phyloP scores from a whole-genome alignment of 352 stramenopile species.

The Aphanomyces invadans region DNA sequence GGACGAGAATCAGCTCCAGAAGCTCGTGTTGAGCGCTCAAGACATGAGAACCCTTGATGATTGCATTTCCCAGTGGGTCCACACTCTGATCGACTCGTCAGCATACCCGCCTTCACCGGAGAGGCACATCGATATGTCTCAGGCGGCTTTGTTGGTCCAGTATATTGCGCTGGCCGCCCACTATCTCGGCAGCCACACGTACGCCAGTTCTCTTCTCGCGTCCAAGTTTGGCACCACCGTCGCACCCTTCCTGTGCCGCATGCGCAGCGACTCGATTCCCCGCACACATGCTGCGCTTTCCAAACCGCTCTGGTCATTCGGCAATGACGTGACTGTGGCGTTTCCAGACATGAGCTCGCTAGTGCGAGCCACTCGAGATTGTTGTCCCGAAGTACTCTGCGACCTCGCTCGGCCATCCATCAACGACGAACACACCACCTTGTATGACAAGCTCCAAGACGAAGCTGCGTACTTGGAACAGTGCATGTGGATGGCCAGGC shows the following conservation, averaged over 20 bases:
- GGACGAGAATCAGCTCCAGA: neutral
- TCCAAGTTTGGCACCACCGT: neutral
- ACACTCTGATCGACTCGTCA: neutral
- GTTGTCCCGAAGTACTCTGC: neutral
- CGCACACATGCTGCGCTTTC: neutral
- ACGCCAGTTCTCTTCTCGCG: neutral
- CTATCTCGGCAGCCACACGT: conserved; percentile 13
- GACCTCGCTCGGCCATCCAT: neutral
- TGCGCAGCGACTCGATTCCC: neutral
- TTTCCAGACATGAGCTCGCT: neutral
- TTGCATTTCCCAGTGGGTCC: neutral
- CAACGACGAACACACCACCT: neutral
- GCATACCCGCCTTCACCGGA: neutral
- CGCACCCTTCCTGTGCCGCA: neutral
- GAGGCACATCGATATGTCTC: conserved; percentile 3
- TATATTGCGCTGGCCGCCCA: conserved; percentile 17
- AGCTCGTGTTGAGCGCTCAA: neutral
- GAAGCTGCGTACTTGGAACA: neutral
- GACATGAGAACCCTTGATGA: conserved; percentile 7
- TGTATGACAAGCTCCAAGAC: neutral
- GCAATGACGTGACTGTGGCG: neutral
- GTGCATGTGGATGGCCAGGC: conserved; percentile 5
- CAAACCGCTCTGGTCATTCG: neutral
- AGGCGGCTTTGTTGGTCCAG: neutral
- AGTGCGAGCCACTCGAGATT: neutral